phyloP scores from a whole-genome alignment of 306 rosid genomes.

The Clitoria ternatea region DNA sequence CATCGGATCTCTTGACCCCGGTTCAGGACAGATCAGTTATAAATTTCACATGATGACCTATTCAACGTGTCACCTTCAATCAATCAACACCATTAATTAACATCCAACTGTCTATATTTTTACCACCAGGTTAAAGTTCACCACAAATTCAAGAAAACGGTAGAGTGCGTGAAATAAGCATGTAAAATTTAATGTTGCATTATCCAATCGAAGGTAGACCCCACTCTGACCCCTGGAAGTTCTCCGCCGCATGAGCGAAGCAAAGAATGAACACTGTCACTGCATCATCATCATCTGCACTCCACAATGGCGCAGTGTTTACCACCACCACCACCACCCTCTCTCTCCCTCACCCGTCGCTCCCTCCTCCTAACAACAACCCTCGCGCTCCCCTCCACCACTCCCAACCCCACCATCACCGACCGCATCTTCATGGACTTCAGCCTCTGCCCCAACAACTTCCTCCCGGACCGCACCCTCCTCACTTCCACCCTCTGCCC shows the following conservation, averaged over 20 bases:
- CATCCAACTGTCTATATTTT: too few relatives aligned
- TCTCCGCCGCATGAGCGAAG: neutral
- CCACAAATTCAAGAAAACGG: too few relatives aligned
- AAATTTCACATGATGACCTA: too few relatives aligned
- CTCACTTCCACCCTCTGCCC: constrained; percentile 54
- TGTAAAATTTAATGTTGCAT: too few relatives aligned
- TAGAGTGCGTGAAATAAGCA: too few relatives aligned
- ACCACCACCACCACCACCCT: constrained; percentile 8
- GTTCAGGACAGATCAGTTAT: too few relatives aligned
- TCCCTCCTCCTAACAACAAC: constrained; percentile 45
- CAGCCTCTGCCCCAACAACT: constrained; percentile 75
- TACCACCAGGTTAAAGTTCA: too few relatives aligned
- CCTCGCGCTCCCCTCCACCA: constrained; percentile 29
- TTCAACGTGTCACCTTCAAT: too few relatives aligned
- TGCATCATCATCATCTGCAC: too few relatives aligned
- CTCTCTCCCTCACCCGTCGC: constrained; percentile 43
- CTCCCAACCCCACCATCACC: constrained; percentile 67
- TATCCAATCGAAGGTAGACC: constrained; percentile 19
- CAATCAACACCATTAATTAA: too few relatives aligned
- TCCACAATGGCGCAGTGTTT: constrained; percentile 47
- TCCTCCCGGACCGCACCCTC: constrained; percentile 62
- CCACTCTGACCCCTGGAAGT: constrained; percentile 9
- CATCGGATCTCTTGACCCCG: too few relatives aligned
- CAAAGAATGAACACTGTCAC: constrained; percentile 16
- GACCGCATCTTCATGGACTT: constrained; percentile 91